Evolutionary conservation across 768 basidiomycete species (phyloP).

Genomic region (Lenzites betulinus): DNA sequence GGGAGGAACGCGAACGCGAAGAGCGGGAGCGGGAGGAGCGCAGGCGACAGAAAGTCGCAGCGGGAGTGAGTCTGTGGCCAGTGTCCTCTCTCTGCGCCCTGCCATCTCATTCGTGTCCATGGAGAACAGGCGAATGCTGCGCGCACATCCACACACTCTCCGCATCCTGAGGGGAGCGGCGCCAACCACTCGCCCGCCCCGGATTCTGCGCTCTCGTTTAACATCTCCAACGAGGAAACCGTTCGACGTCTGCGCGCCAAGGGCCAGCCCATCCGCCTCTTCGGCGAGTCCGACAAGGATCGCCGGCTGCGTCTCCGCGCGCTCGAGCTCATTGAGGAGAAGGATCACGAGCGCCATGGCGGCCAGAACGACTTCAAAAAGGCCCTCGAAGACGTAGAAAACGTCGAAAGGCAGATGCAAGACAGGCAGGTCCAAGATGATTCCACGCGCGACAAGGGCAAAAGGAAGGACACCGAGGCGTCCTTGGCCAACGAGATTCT

Average conservation of each 20-base stretch:
- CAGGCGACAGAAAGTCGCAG: constrained; percentile 27
- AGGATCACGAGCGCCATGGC: constrained; percentile 72
- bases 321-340: constrained; percentile 93
- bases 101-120: neutral
- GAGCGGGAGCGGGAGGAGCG: constrained; percentile 30
- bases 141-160: constrained; percentile 23
- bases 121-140: constrained; percentile 30
- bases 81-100: neutral
- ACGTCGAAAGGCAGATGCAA: constrained; percentile 65
- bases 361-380: constrained; percentile 96
- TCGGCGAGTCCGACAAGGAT: constrained; percentile 95
- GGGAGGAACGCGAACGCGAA: constrained; percentile 19
- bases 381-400: constrained; percentile 86
- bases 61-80: constrained; percentile 44
- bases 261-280: constrained; percentile 92
- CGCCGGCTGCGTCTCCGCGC: constrained; percentile 87
- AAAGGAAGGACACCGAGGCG: constrained; percentile 50
- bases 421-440: constrained; percentile 45
- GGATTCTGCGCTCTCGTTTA: constrained; percentile 57
- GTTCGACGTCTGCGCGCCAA: constrained; percentile 86
- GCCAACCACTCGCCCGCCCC: constrained; percentile 40
- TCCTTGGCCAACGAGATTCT: constrained; percentile 56
- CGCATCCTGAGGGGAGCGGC: constrained; percentile 25
- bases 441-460: constrained; percentile 52
- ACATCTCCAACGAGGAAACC: constrained; percentile 92